Conservation (phyloP, 768 basidiomycete genomes). For the Mycena polygramma region DNA sequence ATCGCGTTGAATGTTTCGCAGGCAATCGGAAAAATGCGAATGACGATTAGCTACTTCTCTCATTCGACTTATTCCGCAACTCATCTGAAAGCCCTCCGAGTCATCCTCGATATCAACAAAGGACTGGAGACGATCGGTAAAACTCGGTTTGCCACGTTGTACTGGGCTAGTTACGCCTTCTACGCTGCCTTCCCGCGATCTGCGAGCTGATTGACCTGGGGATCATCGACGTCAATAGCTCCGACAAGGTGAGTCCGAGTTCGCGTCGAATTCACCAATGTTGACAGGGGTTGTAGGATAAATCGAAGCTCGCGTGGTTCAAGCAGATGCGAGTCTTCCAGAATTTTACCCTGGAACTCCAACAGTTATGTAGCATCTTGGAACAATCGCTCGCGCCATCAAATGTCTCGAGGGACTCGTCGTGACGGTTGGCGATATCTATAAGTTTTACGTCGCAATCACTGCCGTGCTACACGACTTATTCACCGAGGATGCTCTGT, state of each 20-base stretch:
- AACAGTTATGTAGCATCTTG: conserved; percentile 15
- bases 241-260: neutral
- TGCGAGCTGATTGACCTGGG: conserved; percentile 23
- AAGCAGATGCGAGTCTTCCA: neutral
- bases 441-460: conserved; percentile 43
- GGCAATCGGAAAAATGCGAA: conserved; percentile 17
- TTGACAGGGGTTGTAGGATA: neutral
- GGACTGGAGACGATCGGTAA: conserved; percentile 41
- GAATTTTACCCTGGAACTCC: conserved; percentile 25
- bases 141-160: conserved; percentile 41
- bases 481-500: conserved; percentile 21
- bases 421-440: conserved; percentile 42
- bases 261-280: neutral
- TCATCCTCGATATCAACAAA: conserved; percentile 21
- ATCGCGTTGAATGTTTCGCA: neutral
- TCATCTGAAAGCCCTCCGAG: conserved; percentile 26
- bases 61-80: conserved; percentile 32
- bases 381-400: conserved; percentile 39
- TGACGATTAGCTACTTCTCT: conserved; percentile 25
- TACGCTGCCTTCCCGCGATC: no score
- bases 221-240: conserved; percentile 1
- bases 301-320: conserved; percentile 10
- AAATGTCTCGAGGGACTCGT: conserved; percentile 42
- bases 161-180: conserved; percentile 35
- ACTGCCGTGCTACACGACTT: conserved; percentile 27